Base-by-base conservation (phyloP, 768 basidiomycete genomes). In the Rhizopogon salebrosus region DNA sequence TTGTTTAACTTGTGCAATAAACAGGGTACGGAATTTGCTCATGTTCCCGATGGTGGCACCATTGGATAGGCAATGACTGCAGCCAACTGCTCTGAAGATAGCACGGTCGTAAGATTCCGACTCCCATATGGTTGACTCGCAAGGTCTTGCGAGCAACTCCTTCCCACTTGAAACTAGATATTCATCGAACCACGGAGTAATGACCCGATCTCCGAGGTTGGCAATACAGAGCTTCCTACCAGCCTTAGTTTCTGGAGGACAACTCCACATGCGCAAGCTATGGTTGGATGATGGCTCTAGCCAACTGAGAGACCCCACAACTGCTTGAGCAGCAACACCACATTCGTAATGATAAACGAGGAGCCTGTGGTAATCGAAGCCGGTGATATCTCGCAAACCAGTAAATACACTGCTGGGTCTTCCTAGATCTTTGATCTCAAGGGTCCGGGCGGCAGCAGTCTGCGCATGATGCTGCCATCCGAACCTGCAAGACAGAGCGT, bases 281-380 rank as follows among this genome's bases (percentile, higher is more conserved):
- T 27, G 8, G 27, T 3, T 52, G 34, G 13, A 6, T 6, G 37
- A 18, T 10, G 31, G 38, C 24, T 36, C 46, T 41, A 51, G 31
- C 51, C 54, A 58, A 16, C 27, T 5, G 42, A 58, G 49, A 16
- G 55, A 54, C 38, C 51, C 45, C 24, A 31, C 27, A n/a, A 51
- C 49, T 18, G 22, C 51, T 1, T 52, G 31, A 3, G 58, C 57
- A 24, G 48, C 57, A 13, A 53, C 63, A 6, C 70, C 72, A 53
- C 75, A 76, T 31, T 64, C 53, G 27, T 63, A 62, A 57, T 75
- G 74, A 55, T 76, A 78, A 36, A 69, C 64, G 41, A 72, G 70
- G 39, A 78, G 64, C 23, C 72, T 71, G 61, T 70, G 67, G 50
- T 73, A 71, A 24, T 67, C 69, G 16, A 69, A 72, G 9, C 69